These are phyloP conservation scores for Apiospora hydei DNA, from an alignment of 2,329 filamentous ascomycete species.

Conservation along the genomic window DNA sequence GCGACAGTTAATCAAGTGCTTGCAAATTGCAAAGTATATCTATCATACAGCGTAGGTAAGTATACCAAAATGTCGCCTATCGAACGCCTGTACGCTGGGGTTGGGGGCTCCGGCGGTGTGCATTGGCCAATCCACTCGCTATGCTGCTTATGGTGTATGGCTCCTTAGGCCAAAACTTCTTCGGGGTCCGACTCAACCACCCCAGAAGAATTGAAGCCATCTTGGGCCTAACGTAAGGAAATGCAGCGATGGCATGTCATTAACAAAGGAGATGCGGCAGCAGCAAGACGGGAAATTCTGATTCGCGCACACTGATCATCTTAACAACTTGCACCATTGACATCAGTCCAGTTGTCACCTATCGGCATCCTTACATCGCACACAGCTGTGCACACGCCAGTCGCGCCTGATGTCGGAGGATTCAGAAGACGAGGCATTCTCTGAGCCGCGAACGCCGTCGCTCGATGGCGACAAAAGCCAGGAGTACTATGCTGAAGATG, in stretches of 20 bases:
- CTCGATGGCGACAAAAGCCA: neutral
- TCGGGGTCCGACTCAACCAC: neutral
- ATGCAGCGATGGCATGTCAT: slow-evolving; percentile 4
- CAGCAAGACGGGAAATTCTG: neutral
- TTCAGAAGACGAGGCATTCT: slow-evolving; percentile 15
- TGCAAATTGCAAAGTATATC: neutral
- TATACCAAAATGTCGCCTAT: neutral
- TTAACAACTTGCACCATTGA: neutral
- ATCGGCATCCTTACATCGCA: neutral
- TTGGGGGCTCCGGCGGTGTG: slow-evolving; percentile 10
- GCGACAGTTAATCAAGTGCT: neutral
- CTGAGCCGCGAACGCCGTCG: slow-evolving; percentile 1
- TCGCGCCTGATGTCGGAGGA: slow-evolving; percentile 17
- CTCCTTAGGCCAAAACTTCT: neutral
- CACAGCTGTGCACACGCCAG: neutral
- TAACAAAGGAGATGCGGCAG: neutral
- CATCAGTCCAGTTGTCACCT: neutral
- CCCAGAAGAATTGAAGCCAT: slow-evolving; percentile 5
- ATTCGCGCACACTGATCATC: neutral
- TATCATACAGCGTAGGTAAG: neutral
- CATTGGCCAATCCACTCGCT: slow-evolving; percentile 10
- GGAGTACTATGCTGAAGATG: neutral
- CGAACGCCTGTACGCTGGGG: neutral
- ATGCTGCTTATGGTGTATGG: neutral
- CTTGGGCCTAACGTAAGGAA: neutral